Evolutionary conservation across 1,284 basidiomycete genomes (phyloP).

Genomic region (Baeospora myosura): DNA sequence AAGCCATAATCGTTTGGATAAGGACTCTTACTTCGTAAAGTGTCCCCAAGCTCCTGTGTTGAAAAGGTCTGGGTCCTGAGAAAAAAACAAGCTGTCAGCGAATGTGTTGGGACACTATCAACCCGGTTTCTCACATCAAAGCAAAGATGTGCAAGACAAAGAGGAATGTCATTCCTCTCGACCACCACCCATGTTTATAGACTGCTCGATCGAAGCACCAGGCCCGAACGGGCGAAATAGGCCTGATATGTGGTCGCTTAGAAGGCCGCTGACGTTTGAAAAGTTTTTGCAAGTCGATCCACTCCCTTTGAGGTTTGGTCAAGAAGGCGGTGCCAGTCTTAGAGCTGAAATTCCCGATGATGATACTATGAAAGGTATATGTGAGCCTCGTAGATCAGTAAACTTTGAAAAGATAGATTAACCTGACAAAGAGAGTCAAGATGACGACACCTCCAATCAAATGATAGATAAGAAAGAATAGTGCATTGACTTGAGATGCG

Average conservation of each 20-base stretch:
- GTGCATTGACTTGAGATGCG: slow-evolving; percentile 72
- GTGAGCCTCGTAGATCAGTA: slow-evolving; percentile 5
- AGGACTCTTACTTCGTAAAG: slow-evolving; percentile 55
- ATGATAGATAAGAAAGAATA: slow-evolving; percentile 94
- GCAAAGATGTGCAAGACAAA: slow-evolving; percentile 83
- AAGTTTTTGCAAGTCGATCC: slow-evolving; percentile 89
- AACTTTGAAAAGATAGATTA: slow-evolving; percentile 19
- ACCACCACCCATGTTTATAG: slow-evolving; percentile 93
- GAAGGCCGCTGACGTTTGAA: slow-evolving; percentile 86
- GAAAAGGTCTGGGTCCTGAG: slow-evolving; percentile 77
- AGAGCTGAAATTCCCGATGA: slow-evolving; percentile 89
- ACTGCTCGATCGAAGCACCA: slow-evolving; percentile 95
- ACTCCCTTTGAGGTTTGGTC: slow-evolving; percentile 88
- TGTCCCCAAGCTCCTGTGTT: slow-evolving; percentile 46
- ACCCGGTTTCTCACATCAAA: slow-evolving; percentile 59
- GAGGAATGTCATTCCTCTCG: slow-evolving; percentile 72
- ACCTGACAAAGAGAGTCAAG: slow-evolving; percentile 85
- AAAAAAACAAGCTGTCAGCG: not conserved
- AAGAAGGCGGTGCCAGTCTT: slow-evolving; percentile 79
- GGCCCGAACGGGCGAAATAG: slow-evolving; percentile 47
- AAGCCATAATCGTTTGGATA: not conserved
- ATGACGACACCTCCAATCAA: slow-evolving; percentile 89
- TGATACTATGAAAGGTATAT: slow-evolving; percentile 60
- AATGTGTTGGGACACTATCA: not conserved
- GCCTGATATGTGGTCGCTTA: slow-evolving; percentile 64